Base-by-base conservation (phyloP, 208 protist species). In the Acanthamoeba quina region DNA sequence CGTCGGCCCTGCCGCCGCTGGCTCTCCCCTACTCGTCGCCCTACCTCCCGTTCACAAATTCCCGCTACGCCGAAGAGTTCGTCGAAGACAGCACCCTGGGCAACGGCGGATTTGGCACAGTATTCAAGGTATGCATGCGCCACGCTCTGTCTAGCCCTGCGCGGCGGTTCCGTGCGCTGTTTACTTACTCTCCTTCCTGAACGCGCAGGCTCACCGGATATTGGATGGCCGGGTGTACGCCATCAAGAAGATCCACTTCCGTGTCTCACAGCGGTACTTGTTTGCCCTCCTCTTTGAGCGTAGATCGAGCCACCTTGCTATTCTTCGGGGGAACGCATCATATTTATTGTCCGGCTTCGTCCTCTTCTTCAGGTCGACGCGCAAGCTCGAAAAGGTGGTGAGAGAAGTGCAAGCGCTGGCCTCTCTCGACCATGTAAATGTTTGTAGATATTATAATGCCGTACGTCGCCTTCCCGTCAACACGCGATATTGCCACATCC, bases 361-460 rank as follows among this genome's bases (percentile, higher is more conserved):
- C 21, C 24, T 60, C 21, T 60, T 26, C 60, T 9, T 10, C 68
- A 76, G 76, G 1, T 86, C 78, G 24, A 62, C 78, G 5, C 78
- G 78, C 78, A 86, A 86, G 31, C 52, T 86, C 15, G 78, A 86
- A 37, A 86, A 86, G 44, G 52, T 86, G 49, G 78, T 86, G 44
- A 54, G 78, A 60, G 78, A 86, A 62, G 78, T 86, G 44, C 44
- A 62, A 62, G 78, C 78, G 78, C 78, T 86, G 29, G 78, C 78
- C 52, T 29, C 49, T 62, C 52, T 86, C n/a, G 78, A 86, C 52
- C 78, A 86, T 58, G 49, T 62, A 31, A 86, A 86, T 37, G 44
- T 86, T 31, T 86, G 78, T 86, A 86, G 78, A 86, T 86, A 86
- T 31, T 86, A 62, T 37, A 86, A 86, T 37, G 78, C 78, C 17